These are phyloP conservation scores for Patellaria atrata DNA, from an alignment of 495 filamentous ascomycete species.

Conservation along the genomic window DNA sequence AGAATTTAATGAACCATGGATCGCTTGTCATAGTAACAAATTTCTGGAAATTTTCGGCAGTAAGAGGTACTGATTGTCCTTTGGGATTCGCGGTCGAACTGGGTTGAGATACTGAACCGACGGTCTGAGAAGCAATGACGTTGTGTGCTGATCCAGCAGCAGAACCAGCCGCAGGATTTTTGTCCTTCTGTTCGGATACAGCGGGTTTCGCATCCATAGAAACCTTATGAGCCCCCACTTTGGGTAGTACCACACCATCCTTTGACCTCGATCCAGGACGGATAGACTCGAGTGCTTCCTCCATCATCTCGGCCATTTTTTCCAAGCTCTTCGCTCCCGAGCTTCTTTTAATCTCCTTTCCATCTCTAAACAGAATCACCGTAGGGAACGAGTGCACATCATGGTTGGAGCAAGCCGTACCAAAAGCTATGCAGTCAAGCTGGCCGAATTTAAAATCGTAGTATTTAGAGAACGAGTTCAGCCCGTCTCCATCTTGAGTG, in stretches of 20 bases:
- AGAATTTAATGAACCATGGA: constrained; percentile 98
- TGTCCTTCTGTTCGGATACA: constrained; percentile 34
- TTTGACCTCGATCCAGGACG: constrained; percentile 64
- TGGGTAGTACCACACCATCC: constrained; percentile 45
- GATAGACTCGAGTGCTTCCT: constrained; percentile 60
- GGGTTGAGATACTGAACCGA: constrained; percentile 6
- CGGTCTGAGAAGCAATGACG: constrained; percentile 17
- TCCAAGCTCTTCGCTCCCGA: constrained; percentile 47
- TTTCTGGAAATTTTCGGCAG: constrained; percentile 73
- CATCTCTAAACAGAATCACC: constrained; percentile 72
- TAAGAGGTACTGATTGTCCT: constrained; percentile 60
- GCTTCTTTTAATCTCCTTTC: constrained; percentile 45
- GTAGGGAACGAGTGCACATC: constrained; percentile 54
- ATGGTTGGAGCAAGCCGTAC: constrained; percentile 54
- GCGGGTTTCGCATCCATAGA: constrained; percentile 34
- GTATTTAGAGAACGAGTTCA: constrained; percentile 52
- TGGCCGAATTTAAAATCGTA: constrained; percentile 84
- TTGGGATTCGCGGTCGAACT: constrained; percentile 35
- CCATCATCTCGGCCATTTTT: constrained; percentile 51
- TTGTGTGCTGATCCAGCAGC: constrained; percentile 35
- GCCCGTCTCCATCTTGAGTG: constrained; percentile 30
- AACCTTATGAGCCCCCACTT: constrained; percentile 40
- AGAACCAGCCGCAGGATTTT: constrained; percentile 31
- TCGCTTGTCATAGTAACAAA: constrained; percentile 76
- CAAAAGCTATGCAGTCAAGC: constrained; percentile 71